These are phyloP conservation scores for Aspergillus tubingensis DNA, from an alignment of 2,329 filamentous ascomycete genomes.

Conservation along the genomic window DNA sequence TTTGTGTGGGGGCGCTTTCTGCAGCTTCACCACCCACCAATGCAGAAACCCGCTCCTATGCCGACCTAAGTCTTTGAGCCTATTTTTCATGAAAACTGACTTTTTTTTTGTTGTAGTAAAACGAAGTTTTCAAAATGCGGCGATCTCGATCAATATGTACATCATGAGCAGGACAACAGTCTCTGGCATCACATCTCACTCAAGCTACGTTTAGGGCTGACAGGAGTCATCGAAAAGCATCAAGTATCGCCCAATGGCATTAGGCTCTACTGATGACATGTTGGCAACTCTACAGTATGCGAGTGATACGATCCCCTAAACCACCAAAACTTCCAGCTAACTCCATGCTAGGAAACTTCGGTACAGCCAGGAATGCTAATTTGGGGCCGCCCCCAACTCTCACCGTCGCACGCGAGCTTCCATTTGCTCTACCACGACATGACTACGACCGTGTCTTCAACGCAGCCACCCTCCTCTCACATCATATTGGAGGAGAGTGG, in stretches of 20 bases:
- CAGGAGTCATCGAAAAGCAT: neutral
- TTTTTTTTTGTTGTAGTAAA: no score
- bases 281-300: neutral
- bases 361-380: neutral
- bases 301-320: neutral
- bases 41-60: no score
- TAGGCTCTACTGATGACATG: neutral
- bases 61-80: no score
- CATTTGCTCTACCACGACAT: neutral
- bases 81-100: no score
- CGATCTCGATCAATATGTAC: no score
- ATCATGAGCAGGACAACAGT: no score
- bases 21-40: no score
- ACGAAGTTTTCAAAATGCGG: fast-evolving
- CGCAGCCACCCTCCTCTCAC: neutral
- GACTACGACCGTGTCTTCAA: neutral
- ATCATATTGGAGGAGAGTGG: neutral
- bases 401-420: neutral
- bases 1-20: no score
- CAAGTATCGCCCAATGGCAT: neutral
- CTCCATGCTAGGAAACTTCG: neutral
- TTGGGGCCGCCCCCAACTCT: slow-evolving; percentile 9
- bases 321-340: neutral
- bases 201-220: neutral
- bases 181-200: neutral